These are phyloP conservation scores for Primulina tabacum DNA, from an alignment of 257 asterid species.

Conservation along the genomic window DNA sequence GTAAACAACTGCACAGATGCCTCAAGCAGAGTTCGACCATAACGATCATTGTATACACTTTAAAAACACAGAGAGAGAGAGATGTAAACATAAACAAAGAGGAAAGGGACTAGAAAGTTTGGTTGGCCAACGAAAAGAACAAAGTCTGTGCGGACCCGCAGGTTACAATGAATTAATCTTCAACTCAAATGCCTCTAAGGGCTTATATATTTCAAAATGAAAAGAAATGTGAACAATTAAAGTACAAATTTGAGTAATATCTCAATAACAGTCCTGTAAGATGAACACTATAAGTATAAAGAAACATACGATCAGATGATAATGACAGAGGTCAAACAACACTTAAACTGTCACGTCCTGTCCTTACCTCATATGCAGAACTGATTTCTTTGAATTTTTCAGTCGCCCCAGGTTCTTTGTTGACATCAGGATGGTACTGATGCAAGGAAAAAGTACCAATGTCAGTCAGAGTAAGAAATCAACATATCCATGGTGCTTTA, in stretches of 20 bases:
- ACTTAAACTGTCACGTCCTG: slow-evolving; percentile 19
- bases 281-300: neutral
- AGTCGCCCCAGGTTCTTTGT: slow-evolving; percentile 93
- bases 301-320: slow-evolving; percentile 15
- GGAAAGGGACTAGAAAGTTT: slow-evolving; percentile 3
- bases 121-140: neutral
- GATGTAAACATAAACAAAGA: slow-evolving; percentile 13
- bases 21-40: slow-evolving; percentile 19
- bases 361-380: slow-evolving; percentile 93
- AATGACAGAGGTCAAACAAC: slow-evolving; percentile 8
- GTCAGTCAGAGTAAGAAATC: neutral
- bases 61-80: slow-evolving; percentile 1
- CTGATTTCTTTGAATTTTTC: slow-evolving; percentile 96
- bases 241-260: slow-evolving; percentile 1
- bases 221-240: neutral
- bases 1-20: neutral
- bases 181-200: neutral
- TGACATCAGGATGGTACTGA: slow-evolving; percentile 96
- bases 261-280: slow-evolving; percentile 10
- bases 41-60: neutral
- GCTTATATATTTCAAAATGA: slow-evolving; percentile 9
- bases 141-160: slow-evolving; percentile 3
- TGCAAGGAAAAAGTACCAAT: slow-evolving; percentile 23
- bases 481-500: neutral
- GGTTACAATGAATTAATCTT: neutral